Evolutionary conservation across 192 early-diverging fungal genomes (phyloP), one percentile per base, ranked within the genome.

Genomic region (Pilaira anomala): DNA sequence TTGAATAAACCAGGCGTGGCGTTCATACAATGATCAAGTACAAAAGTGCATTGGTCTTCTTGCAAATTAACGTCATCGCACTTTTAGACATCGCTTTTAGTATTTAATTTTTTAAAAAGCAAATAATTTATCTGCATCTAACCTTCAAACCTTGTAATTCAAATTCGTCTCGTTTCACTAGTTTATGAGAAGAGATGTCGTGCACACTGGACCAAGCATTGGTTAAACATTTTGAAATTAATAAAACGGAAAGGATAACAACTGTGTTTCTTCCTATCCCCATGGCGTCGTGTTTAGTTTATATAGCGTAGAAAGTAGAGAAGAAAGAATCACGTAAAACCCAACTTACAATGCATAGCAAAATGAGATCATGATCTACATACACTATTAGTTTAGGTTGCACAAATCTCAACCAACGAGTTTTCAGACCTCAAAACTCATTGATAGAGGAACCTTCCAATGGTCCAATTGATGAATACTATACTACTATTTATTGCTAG

Each of bases 1-100:
- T 83, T 76, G 44, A 86, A 69, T 40, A 88, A 42, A 5, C 91
- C 89, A 30, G 83, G 71, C 30, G 80, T 78, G 48, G 81, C 82
- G 28, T 81, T 83, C 16, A 65, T 65, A 64, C 91, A 93, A 74
- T 88, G 66, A 48, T 81, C 73, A 48, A 74, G 62, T 16, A 90
- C 86, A 51, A 72, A 86, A 1, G 67, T 68, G 60, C 91, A 93
- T 56, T 76, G 74, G 24, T 79, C 78, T 14, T 75, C 59, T n/a
- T 81, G 74, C 3, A 69, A 61, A 62, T 76, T 80, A 16, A 87
- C 77, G 39, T 78, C 60, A 45, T 80, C 74, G 44, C 80, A 80
- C 76, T 84, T 51, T 1, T 9, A 58, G 3, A 29, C n/a, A n/a
- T n/a, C n/a, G n/a, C n/a, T n/a, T n/a, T n/a, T n/a, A 25, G 22